Evolutionary conservation across 2,329 filamentous ascomycete species (phyloP), one percentile per base, ranked within the genome.

Genomic region (Penicillium sp.): DNA sequence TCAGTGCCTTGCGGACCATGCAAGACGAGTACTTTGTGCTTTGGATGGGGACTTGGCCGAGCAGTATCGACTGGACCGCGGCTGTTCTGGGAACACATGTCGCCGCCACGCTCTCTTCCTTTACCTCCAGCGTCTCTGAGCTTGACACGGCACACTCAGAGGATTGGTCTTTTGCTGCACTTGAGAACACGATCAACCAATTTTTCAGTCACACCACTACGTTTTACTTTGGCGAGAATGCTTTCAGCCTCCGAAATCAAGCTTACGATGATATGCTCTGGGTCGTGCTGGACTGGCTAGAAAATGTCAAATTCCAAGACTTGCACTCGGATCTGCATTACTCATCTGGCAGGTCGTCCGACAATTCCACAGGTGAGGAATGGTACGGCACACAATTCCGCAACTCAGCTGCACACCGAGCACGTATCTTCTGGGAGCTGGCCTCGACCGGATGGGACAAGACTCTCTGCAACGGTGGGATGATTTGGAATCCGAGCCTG

Each of bases 241-340:
- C 85, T 4, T 85, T 91, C 58, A 79, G 81, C 26, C 81, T 96
- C 45, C 81, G 89, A 42, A 83, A 85, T 51, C 79, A 94, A 76
- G 93, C 93, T 0, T 95, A 87, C 68, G 93, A 96, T 67, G 93
- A 97, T 69, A 95, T 96, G 76, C 81, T 96, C 2, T 97, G 93
- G 93, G 90, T 96, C 1, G 90, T 95, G 2, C 79, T 97, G 34
- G 90, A 88, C 57, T 96, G 93, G 92, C 76, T 96, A 47, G 90
- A 96, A 67, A 84, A 83, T 45, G 82, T 91, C 57, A 85, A 88
- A 60, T 91, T 95, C 66, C 83, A 93, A 47, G 76, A 84, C 29
- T 74, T 81, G n/a, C 90, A 95, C 66, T 84, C 82, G 2, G 72
- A 77, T 2, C 68, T 84, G 16, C 85, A 89, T 68, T 88, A 86